A percentile compares a stretch with the other conserved stretches of the same genome.
Evolutionary conservation across 139 green algal genomes (phyloP).

Genomic region (Micractinium conductrix): DNA sequence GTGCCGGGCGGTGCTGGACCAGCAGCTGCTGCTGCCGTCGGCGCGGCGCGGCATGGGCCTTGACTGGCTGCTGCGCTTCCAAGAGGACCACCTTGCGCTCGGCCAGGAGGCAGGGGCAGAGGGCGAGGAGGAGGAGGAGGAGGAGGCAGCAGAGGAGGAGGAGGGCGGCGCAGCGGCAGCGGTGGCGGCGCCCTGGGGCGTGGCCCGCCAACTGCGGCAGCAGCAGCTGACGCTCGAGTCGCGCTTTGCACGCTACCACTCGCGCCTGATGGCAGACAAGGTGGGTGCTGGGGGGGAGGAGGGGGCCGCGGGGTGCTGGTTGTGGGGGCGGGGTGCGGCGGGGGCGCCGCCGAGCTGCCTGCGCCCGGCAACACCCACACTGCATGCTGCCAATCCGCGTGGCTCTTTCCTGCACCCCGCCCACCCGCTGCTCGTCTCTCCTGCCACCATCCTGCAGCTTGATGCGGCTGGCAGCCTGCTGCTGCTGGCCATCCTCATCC

Average conservation of each 20-base stretch:
- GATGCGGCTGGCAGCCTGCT: not conserved
- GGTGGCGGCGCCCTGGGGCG: too few relatives aligned
- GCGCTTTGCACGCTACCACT: not conserved
- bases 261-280: not conserved
- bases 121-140: too few relatives aligned
- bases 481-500: conserved; percentile 1
- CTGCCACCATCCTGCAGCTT: not conserved
- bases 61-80: conserved; percentile 6
- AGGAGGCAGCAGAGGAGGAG: too few relatives aligned
- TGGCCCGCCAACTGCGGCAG: not conserved
- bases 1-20: not conserved
- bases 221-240: not conserved
- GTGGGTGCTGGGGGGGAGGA: not conserved
- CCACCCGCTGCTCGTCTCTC: too few relatives aligned
- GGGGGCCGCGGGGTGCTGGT: too few relatives aligned
- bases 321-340: not conserved
- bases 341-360: not conserved
- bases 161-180: too few relatives aligned
- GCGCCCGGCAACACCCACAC: not conserved
- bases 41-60: not conserved
- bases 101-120: too few relatives aligned
- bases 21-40: not conserved
- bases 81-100: too few relatives aligned
- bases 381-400: too few relatives aligned
- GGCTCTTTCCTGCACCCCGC: too few relatives aligned